phyloP scores from a whole-genome alignment of 2,329 filamentous ascomycete genomes.

The Fusarium beomiforme region DNA sequence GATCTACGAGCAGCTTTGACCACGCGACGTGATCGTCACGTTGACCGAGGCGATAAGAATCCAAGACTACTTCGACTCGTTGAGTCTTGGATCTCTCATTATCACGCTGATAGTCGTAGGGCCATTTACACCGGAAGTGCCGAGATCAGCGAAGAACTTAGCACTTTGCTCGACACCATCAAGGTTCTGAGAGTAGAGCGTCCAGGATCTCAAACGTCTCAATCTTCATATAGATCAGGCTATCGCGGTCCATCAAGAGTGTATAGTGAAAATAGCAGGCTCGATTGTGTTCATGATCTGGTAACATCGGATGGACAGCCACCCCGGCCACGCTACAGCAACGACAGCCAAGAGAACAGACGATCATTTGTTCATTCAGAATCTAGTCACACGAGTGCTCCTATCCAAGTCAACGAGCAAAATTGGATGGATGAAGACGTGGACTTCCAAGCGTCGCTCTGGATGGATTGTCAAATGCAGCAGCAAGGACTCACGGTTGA shows the following conservation, averaged over 20 bases:
- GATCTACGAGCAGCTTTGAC: slow-evolving; percentile 58
- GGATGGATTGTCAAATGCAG: slow-evolving; percentile 24
- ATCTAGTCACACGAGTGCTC: neutral
- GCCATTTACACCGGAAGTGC: slow-evolving; percentile 19
- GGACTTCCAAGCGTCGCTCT: slow-evolving; percentile 19
- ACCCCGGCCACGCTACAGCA: neutral
- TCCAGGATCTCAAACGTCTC: neutral
- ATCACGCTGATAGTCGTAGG: slow-evolving; percentile 8
- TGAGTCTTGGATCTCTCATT: slow-evolving; percentile 56
- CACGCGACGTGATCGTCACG: slow-evolving; percentile 45
- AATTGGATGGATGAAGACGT: neutral
- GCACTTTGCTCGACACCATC: neutral
- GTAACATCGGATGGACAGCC: neutral
- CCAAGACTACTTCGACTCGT: slow-evolving; percentile 54
- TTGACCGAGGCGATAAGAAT: slow-evolving; percentile 19
- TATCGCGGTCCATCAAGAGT: neutral
- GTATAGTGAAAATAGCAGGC: neutral
- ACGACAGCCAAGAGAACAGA: neutral
- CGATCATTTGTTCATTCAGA: neutral
- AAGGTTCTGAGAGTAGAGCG: neutral
- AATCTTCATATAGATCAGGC: neutral
- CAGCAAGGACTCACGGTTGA: slow-evolving; percentile 8
- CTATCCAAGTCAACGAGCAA: neutral
- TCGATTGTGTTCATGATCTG: neutral
- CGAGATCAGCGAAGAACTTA: slow-evolving; percentile 18